Percentiles rank a stretch among this genome's conserved stretches.
These are phyloP conservation scores for Cucumis melo DNA, from an alignment of 306 rosid species.

Conservation along the genomic window DNA sequence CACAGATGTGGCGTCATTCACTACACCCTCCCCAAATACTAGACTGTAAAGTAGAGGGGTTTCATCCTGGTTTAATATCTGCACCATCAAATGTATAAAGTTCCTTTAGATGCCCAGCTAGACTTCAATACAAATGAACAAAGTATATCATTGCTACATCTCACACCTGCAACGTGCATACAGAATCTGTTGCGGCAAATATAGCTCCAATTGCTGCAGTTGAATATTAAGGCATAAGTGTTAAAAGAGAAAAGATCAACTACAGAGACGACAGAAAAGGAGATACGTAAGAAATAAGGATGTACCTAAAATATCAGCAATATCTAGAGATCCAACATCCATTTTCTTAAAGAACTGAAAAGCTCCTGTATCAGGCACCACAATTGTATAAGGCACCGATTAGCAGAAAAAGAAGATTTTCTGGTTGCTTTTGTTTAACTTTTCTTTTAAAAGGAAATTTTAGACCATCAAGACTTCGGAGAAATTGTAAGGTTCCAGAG, in stretches of 20 bases:
- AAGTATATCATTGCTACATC: conserved; percentile 2
- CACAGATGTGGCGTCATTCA: conserved; percentile 94
- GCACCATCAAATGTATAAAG: conserved; percentile 24
- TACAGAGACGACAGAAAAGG: not conserved
- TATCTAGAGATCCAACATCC: conserved; percentile 52
- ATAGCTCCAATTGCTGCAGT: conserved; percentile 86
- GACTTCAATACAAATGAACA: not conserved
- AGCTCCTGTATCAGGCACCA: conserved; percentile 60
- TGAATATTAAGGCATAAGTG: conserved; percentile 11
- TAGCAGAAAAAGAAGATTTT: not conserved
- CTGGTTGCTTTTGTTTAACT: too few relatives aligned
- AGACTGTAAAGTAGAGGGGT: conserved; percentile 96
- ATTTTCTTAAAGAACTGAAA: conserved; percentile 44
- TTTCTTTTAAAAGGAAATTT: too few relatives aligned
- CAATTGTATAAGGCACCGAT: not conserved
- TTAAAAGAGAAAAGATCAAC: not conserved
- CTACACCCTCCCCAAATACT: conserved; percentile 98
- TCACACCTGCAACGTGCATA: conserved; percentile 92
- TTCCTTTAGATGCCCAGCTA: conserved; percentile 7
- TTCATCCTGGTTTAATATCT: conserved; percentile 93
- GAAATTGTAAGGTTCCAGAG: not conserved
- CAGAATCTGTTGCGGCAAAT: conserved; percentile 98
- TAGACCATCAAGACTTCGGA: not conserved
- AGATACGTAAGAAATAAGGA: not conserved
- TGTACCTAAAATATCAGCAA: conserved; percentile 72